These are phyloP conservation scores for Earliella scabrosa DNA, from an alignment of 1,284 basidiomycete species.

Conservation along the genomic window DNA sequence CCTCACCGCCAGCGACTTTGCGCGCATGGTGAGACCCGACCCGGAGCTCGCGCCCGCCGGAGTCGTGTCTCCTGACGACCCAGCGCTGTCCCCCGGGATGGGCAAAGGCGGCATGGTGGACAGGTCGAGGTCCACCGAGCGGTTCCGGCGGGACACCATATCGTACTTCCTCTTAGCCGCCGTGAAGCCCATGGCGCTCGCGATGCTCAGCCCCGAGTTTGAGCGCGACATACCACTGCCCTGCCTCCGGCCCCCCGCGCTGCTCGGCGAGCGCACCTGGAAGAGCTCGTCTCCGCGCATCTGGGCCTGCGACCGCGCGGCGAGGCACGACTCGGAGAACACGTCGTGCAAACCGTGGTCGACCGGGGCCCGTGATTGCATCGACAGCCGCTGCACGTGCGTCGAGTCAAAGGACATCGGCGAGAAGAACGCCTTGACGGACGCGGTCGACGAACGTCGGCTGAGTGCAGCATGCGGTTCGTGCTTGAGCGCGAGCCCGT, in stretches of 20 bases:
- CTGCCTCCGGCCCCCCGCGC: conserved; percentile 29
- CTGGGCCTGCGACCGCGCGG: conserved; percentile 61
- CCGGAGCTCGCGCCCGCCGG: background rate
- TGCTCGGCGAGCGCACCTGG: conserved; percentile 43
- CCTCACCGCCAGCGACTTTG: conserved; percentile 39
- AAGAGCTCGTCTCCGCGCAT: conserved; percentile 68
- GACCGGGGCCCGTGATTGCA: conserved; percentile 66
- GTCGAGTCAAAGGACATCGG: conserved; percentile 55
- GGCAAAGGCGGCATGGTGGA: conserved; percentile 16
- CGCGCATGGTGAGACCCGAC: conserved; percentile 25
- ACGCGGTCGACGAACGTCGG: conserved; percentile 61
- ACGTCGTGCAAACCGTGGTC: conserved; percentile 74
- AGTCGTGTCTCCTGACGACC: background rate
- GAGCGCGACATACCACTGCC: conserved; percentile 32
- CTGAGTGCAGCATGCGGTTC: conserved; percentile 38
- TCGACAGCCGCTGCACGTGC: conserved; percentile 66
- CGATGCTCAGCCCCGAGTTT: conserved; percentile 45
- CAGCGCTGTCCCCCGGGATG: background rate
- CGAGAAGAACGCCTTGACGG: conserved; percentile 59
- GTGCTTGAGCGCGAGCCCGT: conserved; percentile 25
- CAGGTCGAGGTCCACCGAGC: conserved; percentile 37
- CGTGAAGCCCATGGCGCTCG: conserved; percentile 49
- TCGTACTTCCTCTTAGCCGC: conserved; percentile 66
- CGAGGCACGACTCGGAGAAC: conserved; percentile 63
- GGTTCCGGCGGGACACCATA: conserved; percentile 61